These are phyloP conservation scores for Capsella bursapastoris DNA, from an alignment of 345 rosid species.

Conservation along the genomic window DNA sequence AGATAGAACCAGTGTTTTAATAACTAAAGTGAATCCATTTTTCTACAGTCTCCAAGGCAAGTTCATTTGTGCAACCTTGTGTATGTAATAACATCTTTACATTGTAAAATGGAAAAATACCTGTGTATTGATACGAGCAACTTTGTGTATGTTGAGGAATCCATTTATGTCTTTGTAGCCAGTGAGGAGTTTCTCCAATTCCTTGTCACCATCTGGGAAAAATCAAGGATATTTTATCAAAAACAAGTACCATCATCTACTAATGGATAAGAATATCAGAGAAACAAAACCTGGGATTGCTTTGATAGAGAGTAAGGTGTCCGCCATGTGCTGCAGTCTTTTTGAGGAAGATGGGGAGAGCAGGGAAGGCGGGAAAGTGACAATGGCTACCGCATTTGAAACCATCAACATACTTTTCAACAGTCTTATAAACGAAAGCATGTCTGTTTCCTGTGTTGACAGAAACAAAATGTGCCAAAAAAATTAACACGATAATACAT, in stretches of 20 bases:
- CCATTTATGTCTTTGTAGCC: conserved; percentile 97
- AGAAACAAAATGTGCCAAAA: background rate
- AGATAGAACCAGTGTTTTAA: conserved; percentile 4
- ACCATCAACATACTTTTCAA: conserved; percentile 74
- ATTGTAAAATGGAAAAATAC: conserved; percentile 43
- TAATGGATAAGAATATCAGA: conserved; percentile 17
- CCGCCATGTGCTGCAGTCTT: conserved; percentile 92
- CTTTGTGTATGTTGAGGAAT: conserved; percentile 81
- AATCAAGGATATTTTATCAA: conserved; percentile 5
- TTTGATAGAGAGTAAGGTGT: conserved; percentile 80
- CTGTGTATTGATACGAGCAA: conserved; percentile 84
- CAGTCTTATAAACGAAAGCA: conserved; percentile 80
- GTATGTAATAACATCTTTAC: background rate
- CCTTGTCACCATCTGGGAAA: conserved; percentile 76
- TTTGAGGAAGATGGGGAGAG: conserved; percentile 70
- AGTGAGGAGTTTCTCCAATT: conserved; percentile 74
- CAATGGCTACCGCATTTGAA: conserved; percentile 80
- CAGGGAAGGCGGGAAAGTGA: conserved; percentile 76
- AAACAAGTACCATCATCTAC: background rate
- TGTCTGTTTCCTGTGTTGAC: conserved; percentile 73
- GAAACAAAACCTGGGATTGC: conserved; percentile 71
- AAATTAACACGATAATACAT: background rate
- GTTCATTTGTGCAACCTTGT: conserved; percentile 7
- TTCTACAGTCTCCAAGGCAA: background rate
- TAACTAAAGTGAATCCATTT: conserved; percentile 9